Conservation (phyloP, 2,329 filamentous ascomycete genomes). For the Talaromyces pinophilus region DNA sequence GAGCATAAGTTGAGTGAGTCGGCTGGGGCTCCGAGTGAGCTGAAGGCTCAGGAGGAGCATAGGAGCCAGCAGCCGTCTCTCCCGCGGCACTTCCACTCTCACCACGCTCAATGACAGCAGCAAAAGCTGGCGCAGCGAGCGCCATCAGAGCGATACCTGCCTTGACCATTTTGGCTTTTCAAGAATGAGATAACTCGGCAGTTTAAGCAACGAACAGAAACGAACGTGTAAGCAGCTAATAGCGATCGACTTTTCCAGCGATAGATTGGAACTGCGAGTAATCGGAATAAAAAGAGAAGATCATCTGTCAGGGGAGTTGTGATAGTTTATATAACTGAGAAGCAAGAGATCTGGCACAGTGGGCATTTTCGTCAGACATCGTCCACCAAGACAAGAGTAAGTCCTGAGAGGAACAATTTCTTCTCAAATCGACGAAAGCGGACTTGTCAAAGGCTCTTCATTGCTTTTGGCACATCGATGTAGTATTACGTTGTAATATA, state of each 20-base stretch:
- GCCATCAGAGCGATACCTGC: constrained; percentile 38
- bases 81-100: constrained; percentile 5
- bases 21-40: constrained; percentile 13
- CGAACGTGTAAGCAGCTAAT: constrained; percentile 27
- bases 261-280: constrained; percentile 15
- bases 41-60: constrained; percentile 10
- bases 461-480: constrained; percentile 5
- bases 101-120: constrained; percentile 36
- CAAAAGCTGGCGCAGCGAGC: constrained; percentile 39
- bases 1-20: constrained; percentile 6
- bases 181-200: constrained; percentile 5
- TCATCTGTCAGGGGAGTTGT: background rate
- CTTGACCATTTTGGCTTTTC: constrained; percentile 38
- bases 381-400: constrained; percentile 5
- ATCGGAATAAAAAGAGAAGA: background rate
- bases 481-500: constrained; percentile 14
- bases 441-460: background rate
- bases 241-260: constrained; percentile 22
- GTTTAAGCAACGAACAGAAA: constrained; percentile 26
- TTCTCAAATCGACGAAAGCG: constrained; percentile 18
- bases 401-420: background rate
- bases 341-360: constrained; percentile 1
- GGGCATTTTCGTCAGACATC: background rate
- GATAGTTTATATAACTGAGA: constrained; percentile 22
- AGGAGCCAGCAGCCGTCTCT: constrained; percentile 13